A percentile compares a stretch with the other conserved stretches of the same genome.
Conservation (phyloP, 306 rosid genomes). For the Ziziphus jujuba region DNA sequence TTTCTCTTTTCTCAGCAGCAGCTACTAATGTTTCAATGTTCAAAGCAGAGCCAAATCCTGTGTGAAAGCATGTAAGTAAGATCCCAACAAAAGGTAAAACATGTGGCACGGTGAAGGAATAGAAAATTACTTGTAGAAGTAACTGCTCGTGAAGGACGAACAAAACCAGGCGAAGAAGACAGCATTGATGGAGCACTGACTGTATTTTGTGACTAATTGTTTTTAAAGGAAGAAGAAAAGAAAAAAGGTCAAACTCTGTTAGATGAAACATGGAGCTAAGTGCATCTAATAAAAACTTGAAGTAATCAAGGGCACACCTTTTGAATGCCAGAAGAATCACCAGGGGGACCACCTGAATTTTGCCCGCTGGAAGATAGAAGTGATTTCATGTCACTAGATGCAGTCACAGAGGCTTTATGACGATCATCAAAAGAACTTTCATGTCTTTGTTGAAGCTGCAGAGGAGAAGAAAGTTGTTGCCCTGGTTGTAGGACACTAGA, state of each 20-base stretch:
- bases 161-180: slow-evolving; percentile 70
- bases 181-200: slow-evolving; percentile 48
- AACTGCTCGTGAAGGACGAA: slow-evolving; percentile 70
- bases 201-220: slow-evolving; percentile 58
- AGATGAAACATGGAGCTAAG: background rate
- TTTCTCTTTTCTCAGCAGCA: slow-evolving; percentile 97
- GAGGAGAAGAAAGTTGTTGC: slow-evolving; percentile 53
- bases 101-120: slow-evolving; percentile 5
- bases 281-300: slow-evolving; percentile 8
- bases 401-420: slow-evolving; percentile 46
- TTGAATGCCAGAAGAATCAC: slow-evolving; percentile 51
- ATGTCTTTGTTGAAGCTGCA: slow-evolving; percentile 78
- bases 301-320: slow-evolving; percentile 46
- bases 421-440: slow-evolving; percentile 72
- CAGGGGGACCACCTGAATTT: slow-evolving; percentile 43
- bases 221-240: slow-evolving; percentile 9
- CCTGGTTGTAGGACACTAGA: slow-evolving; percentile 58
- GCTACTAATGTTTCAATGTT: slow-evolving; percentile 93
- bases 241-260: background rate
- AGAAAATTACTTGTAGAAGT: slow-evolving; percentile 68
- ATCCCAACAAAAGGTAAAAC: slow-evolving; percentile 24
- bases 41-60: slow-evolving; percentile 98
- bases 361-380: slow-evolving; percentile 60
- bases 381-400: slow-evolving; percentile 60
- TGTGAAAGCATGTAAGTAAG: slow-evolving; percentile 21